Base-by-base conservation (phyloP, 2,329 filamentous ascomycete species). In the Ceratocystis lukuohia region DNA sequence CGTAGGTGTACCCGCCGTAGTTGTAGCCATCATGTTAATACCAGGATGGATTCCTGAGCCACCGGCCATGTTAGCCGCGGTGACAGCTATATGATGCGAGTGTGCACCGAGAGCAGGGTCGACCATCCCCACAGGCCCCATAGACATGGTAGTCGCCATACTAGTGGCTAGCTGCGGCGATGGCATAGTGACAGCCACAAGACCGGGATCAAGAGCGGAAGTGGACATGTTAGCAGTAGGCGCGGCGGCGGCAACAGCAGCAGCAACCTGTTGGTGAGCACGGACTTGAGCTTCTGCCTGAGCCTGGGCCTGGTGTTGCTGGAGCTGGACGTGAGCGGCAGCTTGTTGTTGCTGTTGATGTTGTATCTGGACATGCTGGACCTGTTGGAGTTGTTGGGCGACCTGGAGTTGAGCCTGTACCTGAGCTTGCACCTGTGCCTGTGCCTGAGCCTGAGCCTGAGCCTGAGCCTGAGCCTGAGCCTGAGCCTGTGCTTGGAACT, bases 141-240 rank as follows among this genome's bases (percentile, higher is more conserved):
- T 62, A 5, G 63, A 57, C 64, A 68, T 68, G 3, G 61, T 61
- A 10, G 66, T 68, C 22, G 63, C 64, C 57, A 68, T 59, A 20
- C 64, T 68, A 64, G 66, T 62, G 12, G 63, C 44, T 57, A 68
- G 65, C 25, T 59, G 63, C 8, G 66, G 62, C 12, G 66, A 65
- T 5, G 66, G 66, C 66, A 68, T 65, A 5, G 66, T 62, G 30
- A 48, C 66, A 0, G 63, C 63, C n/a, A 68, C 66, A 41, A 68
- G 57, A n/a, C 59, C 61, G 22, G 66, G 63, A 30, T 68, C 66
- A 5, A 68, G 64, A 15, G 66, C 48, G 7, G 66, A 57, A 7
- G 63, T 65, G 7, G 66, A 56, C 66, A 68, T 68, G 20, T 65
- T 65, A 17, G 66, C 66, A 41, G 66, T 68, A 2, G 66, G 66